Evolutionary conservation across 2,329 filamentous ascomycete species (phyloP), one percentile per base, ranked within the genome.

Genomic region (Aspergillus tanneri): DNA sequence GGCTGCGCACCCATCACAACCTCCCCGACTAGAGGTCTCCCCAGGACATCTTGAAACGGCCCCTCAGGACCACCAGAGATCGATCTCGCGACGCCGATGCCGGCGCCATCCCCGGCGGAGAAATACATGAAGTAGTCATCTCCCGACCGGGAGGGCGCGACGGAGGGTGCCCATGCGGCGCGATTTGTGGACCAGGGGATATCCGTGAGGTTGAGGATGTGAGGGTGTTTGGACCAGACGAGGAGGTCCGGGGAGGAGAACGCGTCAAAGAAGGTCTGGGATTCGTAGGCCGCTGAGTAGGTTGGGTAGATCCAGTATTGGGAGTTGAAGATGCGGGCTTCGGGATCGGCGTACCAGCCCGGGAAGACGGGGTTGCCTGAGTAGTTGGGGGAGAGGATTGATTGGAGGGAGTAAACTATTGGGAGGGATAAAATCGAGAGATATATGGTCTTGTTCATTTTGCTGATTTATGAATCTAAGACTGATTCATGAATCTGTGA

Each of bases 341-440:
- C 77, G 0, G 76, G 77, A 47, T 79, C 76, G 6, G 76, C 77
- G 55, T 79, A 79, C 73, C 74, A 77, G 42, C 75, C 74, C 1
- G 71, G 64, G 19, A 78, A 66, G 43, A 78, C 72, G 5, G 76
- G 76, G 46, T 79, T 79, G 30, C 63, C 62, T 28, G 50, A 11
- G 19, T 27, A 37, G n/a, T 23, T 37, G 36, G 28, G 23, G 22
- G 21, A n/a, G 35, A 45, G 21, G 35, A 32, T 24, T 12, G 43
- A 34, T 9, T 39, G 36, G 28, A 43, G 25, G 11, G 37, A 12
- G 24, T 48, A 19, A n/a, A 22, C 11, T 6, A 34, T 28, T 7
- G 40, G 27, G 19, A 43, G 12, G 37, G 12, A 38, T 19, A 22
- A 9, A n/a, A n/a, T n/a, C n/a, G n/a, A n/a, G 4, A n/a, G 22